phyloP scores from a whole-genome alignment of 805 yeast species.

The Candida succiphila region DNA sequence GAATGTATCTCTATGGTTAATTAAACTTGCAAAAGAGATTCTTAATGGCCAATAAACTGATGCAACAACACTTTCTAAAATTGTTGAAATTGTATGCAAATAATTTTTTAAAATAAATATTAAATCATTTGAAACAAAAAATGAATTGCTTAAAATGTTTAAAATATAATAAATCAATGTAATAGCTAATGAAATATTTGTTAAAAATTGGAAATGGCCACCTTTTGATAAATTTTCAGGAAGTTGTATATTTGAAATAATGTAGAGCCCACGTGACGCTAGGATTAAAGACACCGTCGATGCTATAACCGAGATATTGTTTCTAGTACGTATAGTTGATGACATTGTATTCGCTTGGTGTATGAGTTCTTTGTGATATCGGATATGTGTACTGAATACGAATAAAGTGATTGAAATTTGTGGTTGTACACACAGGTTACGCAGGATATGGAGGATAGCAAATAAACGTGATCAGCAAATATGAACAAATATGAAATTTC shows the following conservation, averaged over 20 bases:
- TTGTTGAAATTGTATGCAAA: constrained; percentile 44
- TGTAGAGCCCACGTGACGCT: constrained; percentile 6
- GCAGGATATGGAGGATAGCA: too few relatives aligned
- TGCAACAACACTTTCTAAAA: constrained; percentile 52
- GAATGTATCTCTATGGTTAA: constrained; percentile 26
- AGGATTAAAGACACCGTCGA: constrained; percentile 7
- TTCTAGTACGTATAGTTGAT: constrained; percentile 2
- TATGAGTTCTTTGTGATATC: background rate
- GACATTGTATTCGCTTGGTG: background rate
- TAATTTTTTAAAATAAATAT: constrained; percentile 23
- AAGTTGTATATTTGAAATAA: constrained; percentile 19
- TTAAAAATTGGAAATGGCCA: constrained; percentile 66
- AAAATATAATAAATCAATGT: constrained; percentile 33
- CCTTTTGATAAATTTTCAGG: constrained; percentile 43
- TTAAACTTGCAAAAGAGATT: constrained; percentile 38
- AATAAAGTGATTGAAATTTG: too few relatives aligned
- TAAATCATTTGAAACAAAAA: constrained; percentile 3
- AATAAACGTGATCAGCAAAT: too few relatives aligned
- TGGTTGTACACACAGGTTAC: too few relatives aligned
- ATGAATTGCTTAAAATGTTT: constrained; percentile 30
- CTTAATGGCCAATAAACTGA: constrained; percentile 62
- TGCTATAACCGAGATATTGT: constrained; percentile 7
- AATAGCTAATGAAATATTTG: constrained; percentile 47
- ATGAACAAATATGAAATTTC: too few relatives aligned
- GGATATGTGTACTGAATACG: too few relatives aligned